Evolutionary conservation across 495 filamentous ascomycete species (phyloP).

Genomic region (Penicillium mononematosum): DNA sequence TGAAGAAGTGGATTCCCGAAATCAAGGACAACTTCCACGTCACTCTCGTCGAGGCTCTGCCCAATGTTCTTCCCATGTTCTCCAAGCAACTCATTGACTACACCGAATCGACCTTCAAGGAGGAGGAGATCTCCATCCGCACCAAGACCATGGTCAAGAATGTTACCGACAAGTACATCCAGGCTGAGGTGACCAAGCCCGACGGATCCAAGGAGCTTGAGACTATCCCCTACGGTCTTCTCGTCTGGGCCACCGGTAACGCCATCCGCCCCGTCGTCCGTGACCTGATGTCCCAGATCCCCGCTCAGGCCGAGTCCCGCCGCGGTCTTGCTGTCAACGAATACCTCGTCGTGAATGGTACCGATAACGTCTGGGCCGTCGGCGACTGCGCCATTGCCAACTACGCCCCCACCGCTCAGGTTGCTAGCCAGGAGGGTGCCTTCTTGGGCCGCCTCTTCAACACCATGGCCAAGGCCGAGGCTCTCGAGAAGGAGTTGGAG

Average conservation of each 20-base stretch:
- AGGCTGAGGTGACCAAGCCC: slow-evolving; percentile 82
- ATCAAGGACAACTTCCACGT: slow-evolving; percentile 93
- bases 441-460: slow-evolving; percentile 97
- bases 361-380: slow-evolving; percentile 92
- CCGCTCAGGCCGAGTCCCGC: slow-evolving; percentile 91
- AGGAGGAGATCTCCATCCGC: slow-evolving; percentile 93
- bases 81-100: slow-evolving; percentile 99
- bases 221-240: slow-evolving; percentile 87
- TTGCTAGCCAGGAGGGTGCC: slow-evolving; percentile 91
- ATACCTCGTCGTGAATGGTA: slow-evolving; percentile 95
- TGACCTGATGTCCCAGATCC: slow-evolving; percentile 88
- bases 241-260: slow-evolving; percentile 99
- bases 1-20: slow-evolving; percentile 96
- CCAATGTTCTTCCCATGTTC: slow-evolving; percentile 97
- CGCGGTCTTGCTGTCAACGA: slow-evolving; percentile 96
- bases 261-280: slow-evolving; percentile 82
- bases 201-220: slow-evolving; percentile 80
- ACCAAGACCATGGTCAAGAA: slow-evolving; percentile 99
- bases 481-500: slow-evolving; percentile 70
- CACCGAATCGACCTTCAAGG: slow-evolving; percentile 97
- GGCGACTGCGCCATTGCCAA: slow-evolving; percentile 92
- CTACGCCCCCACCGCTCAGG: slow-evolving; percentile 97
- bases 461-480: slow-evolving; percentile 89
- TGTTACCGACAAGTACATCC: slow-evolving; percentile 91
- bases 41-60: slow-evolving; percentile 96